These are phyloP conservation scores for Radiomyces spectabilis DNA, from an alignment of 192 early-diverging fungal genomes.

Conservation along the genomic window DNA sequence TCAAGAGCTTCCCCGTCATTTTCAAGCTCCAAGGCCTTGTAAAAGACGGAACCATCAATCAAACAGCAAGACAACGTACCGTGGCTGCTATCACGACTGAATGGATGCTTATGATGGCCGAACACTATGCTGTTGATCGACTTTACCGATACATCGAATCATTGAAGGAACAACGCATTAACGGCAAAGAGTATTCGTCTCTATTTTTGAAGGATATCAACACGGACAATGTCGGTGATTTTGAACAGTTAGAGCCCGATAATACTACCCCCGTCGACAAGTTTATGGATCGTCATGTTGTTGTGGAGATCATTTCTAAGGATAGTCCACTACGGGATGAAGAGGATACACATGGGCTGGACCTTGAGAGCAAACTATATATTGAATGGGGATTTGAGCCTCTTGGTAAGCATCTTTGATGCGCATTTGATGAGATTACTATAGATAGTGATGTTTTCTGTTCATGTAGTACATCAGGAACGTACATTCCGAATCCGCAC, in stretches of 20 bases:
- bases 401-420: slow-evolving; percentile 10
- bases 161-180: not conserved
- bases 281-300: slow-evolving; percentile 9
- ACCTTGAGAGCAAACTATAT: slow-evolving; percentile 25
- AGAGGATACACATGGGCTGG: slow-evolving; percentile 21
- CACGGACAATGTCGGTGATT: not conserved
- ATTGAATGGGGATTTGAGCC: slow-evolving; percentile 22
- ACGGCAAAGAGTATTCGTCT: not conserved
- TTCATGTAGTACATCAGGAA: slow-evolving; percentile 18
- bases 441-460: not conserved
- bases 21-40: slow-evolving; percentile 14
- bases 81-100: not conserved
- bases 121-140: slow-evolving; percentile 1
- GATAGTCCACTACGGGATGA: slow-evolving; percentile 12
- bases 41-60: not conserved
- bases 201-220: not conserved
- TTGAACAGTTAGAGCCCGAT: not conserved
- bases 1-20: slow-evolving; percentile 5
- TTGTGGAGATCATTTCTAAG: slow-evolving; percentile 16
- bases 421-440: no score
- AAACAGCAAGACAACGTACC: slow-evolving; percentile 3
- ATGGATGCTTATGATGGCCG: not conserved
- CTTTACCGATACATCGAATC: slow-evolving; percentile 5
- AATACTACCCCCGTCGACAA: not conserved
- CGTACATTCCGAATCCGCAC: slow-evolving; percentile 22